phyloP scores from a whole-genome alignment of 2,329 filamentous ascomycete species.

The Fusarium globosum region DNA sequence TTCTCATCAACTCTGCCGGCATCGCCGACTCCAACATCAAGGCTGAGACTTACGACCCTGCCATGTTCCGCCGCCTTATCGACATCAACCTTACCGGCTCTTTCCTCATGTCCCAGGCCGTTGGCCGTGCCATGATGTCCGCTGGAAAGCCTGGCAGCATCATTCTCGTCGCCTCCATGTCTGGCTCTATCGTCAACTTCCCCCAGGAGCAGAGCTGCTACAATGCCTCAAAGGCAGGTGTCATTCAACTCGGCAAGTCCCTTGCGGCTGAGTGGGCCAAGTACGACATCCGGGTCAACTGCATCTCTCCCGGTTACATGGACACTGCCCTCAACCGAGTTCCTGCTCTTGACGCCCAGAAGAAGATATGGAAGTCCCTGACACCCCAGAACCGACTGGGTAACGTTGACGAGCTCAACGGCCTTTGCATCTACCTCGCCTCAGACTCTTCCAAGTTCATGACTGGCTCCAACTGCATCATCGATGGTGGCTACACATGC shows the following conservation, averaged over 20 bases:
- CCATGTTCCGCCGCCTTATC: conserved; percentile 81
- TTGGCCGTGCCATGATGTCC: conserved; percentile 78
- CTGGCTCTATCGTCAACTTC: conserved; percentile 85
- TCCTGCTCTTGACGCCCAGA: conserved; percentile 80
- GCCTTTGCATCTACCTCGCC: conserved; percentile 79
- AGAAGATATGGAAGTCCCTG: conserved; percentile 81
- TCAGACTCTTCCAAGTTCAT: conserved; percentile 79
- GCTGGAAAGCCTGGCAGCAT: conserved; percentile 77
- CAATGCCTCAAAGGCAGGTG: conserved; percentile 85
- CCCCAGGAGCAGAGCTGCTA: conserved; percentile 86
- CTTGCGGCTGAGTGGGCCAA: conserved; percentile 88
- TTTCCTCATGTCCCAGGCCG: conserved; percentile 81
- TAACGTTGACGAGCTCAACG: conserved; percentile 80
- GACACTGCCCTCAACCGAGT: conserved; percentile 85
- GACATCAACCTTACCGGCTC: conserved; percentile 86
- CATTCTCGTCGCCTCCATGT: conserved; percentile 83
- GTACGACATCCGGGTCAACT: conserved; percentile 84
- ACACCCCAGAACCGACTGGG: conserved; percentile 81
- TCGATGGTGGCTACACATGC: conserved; percentile 76
- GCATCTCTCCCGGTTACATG: conserved; percentile 88
- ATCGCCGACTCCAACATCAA: conserved; percentile 88
- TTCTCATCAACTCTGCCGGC: conserved; percentile 83
- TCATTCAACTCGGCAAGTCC: conserved; percentile 82
- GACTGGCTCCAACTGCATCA: conserved; percentile 79
- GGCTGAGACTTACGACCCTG: conserved; percentile 79